Conservation (phyloP, 2,329 filamentous ascomycete genomes). For the Neofusicoccum parvum region DNA sequence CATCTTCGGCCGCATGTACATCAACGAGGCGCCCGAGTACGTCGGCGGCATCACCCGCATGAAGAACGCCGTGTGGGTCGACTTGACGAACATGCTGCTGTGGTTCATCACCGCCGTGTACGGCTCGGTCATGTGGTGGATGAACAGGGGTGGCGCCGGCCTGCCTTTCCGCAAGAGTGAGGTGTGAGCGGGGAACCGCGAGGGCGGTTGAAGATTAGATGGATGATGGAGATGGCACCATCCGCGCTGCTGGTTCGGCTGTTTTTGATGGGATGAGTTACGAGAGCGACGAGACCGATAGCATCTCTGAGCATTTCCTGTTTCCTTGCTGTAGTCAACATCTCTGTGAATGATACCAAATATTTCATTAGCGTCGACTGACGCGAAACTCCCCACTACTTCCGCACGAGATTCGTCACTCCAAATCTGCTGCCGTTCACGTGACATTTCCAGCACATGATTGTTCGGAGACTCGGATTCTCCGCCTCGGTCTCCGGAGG, state of each 20-base stretch:
- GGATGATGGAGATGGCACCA: background rate
- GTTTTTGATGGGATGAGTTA: background rate
- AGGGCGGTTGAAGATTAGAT: background rate
- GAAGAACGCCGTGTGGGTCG: constrained; percentile 86
- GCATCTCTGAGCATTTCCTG: background rate
- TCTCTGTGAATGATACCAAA: background rate
- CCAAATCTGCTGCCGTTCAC: too few species aligned
- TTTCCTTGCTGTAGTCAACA: background rate
- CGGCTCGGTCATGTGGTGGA: constrained; percentile 24
- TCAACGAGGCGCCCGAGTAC: constrained; percentile 67
- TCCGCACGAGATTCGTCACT: too few species aligned
- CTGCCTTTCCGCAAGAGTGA: background rate
- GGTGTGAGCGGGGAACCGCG: background rate
- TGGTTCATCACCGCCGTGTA: constrained; percentile 69
- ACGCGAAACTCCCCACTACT: background rate
- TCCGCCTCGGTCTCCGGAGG: too few species aligned
- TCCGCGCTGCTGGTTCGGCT: constrained; percentile 1
- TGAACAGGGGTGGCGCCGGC: background rate
- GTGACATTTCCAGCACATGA: too few species aligned
- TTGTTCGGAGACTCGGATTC: too few species aligned
- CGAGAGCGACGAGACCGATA: background rate
- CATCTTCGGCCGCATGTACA: constrained; percentile 80
- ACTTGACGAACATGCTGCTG: constrained; percentile 71
- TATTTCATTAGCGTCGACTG: background rate
- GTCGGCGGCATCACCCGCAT: constrained; percentile 69